Evolutionary conservation across 257 asterid genomes (phyloP).

Genomic region (Solanum gracilifrons): DNA sequence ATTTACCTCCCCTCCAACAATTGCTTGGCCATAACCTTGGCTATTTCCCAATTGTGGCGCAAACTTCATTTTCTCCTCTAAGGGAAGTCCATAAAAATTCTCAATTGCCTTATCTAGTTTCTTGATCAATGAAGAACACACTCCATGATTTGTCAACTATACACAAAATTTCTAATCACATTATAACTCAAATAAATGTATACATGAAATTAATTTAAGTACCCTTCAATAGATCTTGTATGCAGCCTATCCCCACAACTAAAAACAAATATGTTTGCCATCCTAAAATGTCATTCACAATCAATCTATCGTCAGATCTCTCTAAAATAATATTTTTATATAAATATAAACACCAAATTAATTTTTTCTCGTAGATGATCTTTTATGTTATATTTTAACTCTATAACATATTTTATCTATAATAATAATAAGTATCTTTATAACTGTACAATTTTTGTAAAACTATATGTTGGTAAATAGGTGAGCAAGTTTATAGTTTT

Average conservation of each 20-base stretch:
- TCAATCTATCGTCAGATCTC: no score
- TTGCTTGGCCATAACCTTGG: conserved; percentile 51
- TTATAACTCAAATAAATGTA: background rate
- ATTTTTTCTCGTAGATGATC: no score
- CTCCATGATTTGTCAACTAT: conserved; percentile 61
- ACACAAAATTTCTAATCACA: background rate
- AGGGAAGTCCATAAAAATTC: conserved; percentile 47
- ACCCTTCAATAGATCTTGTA: background rate
- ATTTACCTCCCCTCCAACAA: conserved; percentile 18
- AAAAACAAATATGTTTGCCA: background rate
- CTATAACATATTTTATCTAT: no score
- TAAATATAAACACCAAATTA: no score
- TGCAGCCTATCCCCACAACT: background rate
- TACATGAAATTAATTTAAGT: background rate
- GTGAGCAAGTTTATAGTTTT: no score
- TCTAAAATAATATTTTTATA: no score
- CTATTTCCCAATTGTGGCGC: conserved; percentile 28
- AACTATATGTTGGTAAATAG: no score
- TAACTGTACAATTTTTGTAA: no score
- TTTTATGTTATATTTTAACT: no score
- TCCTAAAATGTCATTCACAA: background rate
- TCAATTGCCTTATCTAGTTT: conserved; percentile 38
- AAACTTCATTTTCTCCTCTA: conserved; percentile 40
- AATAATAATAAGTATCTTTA: no score
- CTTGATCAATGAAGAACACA: conserved; percentile 33